Conservation (phyloP, 2,329 filamentous ascomycete genomes). For the Hypoxylon sp. region DNA sequence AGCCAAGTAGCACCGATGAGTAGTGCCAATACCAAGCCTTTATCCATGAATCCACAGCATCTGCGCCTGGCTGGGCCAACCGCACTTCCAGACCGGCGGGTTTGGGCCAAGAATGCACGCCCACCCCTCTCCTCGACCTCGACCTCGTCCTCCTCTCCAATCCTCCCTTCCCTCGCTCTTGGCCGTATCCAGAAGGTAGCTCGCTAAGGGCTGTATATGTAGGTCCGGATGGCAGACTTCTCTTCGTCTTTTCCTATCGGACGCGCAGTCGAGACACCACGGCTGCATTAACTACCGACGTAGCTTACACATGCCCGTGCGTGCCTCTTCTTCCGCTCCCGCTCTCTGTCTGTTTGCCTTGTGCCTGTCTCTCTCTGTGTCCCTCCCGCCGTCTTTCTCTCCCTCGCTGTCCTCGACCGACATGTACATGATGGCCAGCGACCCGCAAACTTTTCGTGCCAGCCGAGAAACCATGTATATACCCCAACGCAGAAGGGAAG, state of each 20-base stretch:
- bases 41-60: conserved; percentile 29
- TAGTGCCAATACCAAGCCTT: conserved; percentile 32
- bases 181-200: conserved; percentile 33
- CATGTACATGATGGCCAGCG: conserved; percentile 15
- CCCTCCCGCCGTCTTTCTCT: too few species aligned
- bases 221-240: conserved; percentile 26
- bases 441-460: conserved; percentile 27
- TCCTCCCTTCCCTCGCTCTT: conserved; percentile 21
- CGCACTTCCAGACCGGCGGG: conserved; percentile 33
- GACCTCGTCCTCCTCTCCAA: conserved; percentile 16
- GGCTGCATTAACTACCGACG: conserved; percentile 34
- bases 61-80: conserved; percentile 30
- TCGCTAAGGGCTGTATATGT: conserved; percentile 11
- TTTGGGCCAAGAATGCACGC: conserved; percentile 34
- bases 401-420: conserved; percentile 11
- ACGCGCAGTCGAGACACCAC: conserved; percentile 25
- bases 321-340: conserved; percentile 19
- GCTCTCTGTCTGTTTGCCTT: too few species aligned
- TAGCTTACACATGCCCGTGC: conserved; percentile 31
- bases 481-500: conserved; percentile 24
- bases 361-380: too few species aligned
- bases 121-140: conserved; percentile 25
- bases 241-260: conserved; percentile 28
- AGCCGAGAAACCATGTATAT: conserved; percentile 23
- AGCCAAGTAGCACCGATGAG: conserved; percentile 20